phyloP scores from a whole-genome alignment of 2,329 filamentous ascomycete species.

The Hansfordia pulvinata region DNA sequence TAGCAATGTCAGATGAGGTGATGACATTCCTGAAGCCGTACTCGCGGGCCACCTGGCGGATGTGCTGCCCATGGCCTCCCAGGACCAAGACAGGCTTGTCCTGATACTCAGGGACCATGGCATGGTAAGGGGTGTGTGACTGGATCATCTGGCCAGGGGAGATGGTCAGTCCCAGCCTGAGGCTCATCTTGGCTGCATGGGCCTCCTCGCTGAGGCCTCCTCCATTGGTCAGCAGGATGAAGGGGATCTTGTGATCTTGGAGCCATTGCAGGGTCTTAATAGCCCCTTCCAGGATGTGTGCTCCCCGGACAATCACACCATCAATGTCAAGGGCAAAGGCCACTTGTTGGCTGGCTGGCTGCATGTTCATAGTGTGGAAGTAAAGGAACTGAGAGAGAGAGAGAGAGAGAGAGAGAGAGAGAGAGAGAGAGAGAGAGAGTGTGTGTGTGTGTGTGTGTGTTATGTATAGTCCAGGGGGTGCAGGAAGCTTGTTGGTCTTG shows the following conservation, averaged over 20 bases:
- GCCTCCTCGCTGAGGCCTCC: conserved; percentile 54
- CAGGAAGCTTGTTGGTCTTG: too few relatives aligned
- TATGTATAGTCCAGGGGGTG: too few relatives aligned
- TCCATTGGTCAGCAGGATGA: conserved; percentile 63
- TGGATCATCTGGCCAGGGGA: conserved; percentile 43
- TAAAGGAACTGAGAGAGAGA: too few relatives aligned
- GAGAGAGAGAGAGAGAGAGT: too few relatives aligned
- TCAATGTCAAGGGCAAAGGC: conserved; percentile 33
- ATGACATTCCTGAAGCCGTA: conserved; percentile 23
- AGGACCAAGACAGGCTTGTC: conserved; percentile 38
- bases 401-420: too few relatives aligned
- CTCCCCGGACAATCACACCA: conserved; percentile 55
- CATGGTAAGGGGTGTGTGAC: conserved; percentile 59
- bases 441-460: too few relatives aligned
- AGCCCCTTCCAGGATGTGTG: conserved; percentile 48
- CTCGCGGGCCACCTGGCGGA: conserved; percentile 13
- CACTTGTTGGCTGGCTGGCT: too few relatives aligned
- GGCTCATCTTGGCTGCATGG: conserved; percentile 44
- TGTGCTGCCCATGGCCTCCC: conserved; percentile 28
- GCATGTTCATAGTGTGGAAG: too few relatives aligned
- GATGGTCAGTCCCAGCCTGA: conserved; percentile 35
- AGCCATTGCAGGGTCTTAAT: conserved; percentile 44
- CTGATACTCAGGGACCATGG: conserved; percentile 33
- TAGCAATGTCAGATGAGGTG: conserved; percentile 20
- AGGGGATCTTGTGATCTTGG: conserved; percentile 48